Percentiles rank a stretch among this genome's conserved stretches.
phyloP scores from a whole-genome alignment of 768 basidiomycete genomes.

The Lactarius psammicola region DNA sequence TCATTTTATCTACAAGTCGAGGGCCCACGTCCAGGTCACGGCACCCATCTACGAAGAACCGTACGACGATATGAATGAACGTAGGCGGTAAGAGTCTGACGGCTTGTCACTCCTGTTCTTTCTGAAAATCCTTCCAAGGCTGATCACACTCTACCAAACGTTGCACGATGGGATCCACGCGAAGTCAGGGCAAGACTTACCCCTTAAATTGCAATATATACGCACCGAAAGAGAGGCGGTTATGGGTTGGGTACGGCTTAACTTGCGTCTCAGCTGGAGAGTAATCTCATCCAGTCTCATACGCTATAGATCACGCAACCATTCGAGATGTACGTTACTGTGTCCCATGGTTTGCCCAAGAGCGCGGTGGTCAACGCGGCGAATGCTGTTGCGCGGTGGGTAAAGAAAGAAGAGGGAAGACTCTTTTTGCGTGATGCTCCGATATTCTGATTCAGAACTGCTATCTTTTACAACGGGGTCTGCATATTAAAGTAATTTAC shows the following conservation, averaged over 20 bases:
- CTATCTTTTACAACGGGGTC: background rate
- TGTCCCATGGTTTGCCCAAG: constrained; percentile 85
- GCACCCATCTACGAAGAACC: constrained; percentile 83
- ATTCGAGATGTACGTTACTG: constrained; percentile 85
- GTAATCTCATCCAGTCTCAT: background rate
- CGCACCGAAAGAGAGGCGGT: constrained; percentile 84
- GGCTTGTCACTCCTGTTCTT: constrained; percentile 19
- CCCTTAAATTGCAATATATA: constrained; percentile 84
- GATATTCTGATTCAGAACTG: constrained; percentile 54
- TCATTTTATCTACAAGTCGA: constrained; percentile 94
- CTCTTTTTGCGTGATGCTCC: constrained; percentile 89
- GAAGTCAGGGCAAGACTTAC: constrained; percentile 76
- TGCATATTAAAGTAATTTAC: constrained; percentile 14
- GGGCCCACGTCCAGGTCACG: constrained; percentile 86
- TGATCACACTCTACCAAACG: constrained; percentile 84
- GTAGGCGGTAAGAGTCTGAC: constrained; percentile 48
- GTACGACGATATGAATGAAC: constrained; percentile 62
- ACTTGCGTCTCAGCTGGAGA: constrained; percentile 2
- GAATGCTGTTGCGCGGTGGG: constrained; percentile 86
- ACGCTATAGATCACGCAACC: constrained; percentile 77
- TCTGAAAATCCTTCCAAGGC: constrained; percentile 42
- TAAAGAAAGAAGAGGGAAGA: constrained; percentile 79
- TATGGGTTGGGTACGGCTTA: constrained; percentile 85
- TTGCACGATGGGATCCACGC: constrained; percentile 89
- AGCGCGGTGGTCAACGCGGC: constrained; percentile 84